Base-by-base conservation (phyloP, 768 basidiomycete species). In the Hirschioporus abietinus region DNA sequence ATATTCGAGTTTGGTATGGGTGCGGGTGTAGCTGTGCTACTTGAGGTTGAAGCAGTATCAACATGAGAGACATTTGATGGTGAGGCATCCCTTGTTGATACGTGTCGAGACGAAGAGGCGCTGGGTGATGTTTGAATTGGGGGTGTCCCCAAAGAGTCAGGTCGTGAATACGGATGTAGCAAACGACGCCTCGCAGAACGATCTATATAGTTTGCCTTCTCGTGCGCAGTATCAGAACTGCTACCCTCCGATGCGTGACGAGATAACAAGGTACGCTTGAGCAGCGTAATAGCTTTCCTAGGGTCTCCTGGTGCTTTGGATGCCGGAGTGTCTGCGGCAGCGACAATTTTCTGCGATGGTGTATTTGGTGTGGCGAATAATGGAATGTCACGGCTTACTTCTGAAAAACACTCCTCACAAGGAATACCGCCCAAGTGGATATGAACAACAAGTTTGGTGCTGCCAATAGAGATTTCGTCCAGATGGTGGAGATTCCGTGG, bases 111-210 rank as follows among this genome's bases (percentile, higher is more conserved):
- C 30, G 59, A 65, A 35, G n/a, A 58, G 67, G 68, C 65, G 10
- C 63, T 35, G 18, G 70, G 66, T 60, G 36, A 36, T 27, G 70
- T 61, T n/a, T 70, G 24, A 7, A 65, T 24, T 7, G 65, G 15
- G 0, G 76, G 71, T 15, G 83, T 76, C 42, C 86, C 87, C 24
- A 87, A 85, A 26, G 83, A 78, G 68, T 85, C 86, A n/a, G 80
- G 75, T 25, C 79, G 78, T 20, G 86, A 82, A 24, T 80, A 70
- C 18, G 87, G 81, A 69, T 84, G 78, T 62, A 91, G 76, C 20
- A 86, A 82, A 35, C 91, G 84, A 65, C 91, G 84, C 35, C 85
- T 86, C 35, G 89, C 89, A 63, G 90, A 90, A 64, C 91, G 86
- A 73, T 92, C 90, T 24, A 86, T 73, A 72, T 92, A 91, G 63